A percentile compares a stretch with the other conserved stretches of the same genome.
phyloP scores from a whole-genome alignment of 2,329 filamentous ascomycete genomes.

The Ceratocystis alfenasii region DNA sequence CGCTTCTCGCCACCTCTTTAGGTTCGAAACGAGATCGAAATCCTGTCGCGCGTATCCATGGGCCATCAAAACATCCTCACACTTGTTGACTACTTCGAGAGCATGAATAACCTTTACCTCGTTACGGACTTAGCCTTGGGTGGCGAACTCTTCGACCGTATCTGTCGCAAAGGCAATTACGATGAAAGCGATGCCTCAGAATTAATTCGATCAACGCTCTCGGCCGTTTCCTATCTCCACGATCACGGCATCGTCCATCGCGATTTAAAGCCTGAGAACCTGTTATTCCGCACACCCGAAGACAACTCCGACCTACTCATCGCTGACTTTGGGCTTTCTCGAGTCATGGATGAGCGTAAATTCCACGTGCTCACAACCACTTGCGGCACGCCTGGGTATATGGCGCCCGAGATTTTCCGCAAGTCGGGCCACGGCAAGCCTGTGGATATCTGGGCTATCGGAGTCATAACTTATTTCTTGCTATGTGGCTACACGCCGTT shows the following conservation, averaged over 20 bases:
- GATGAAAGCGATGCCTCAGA: conserved; percentile 95
- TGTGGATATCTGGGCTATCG: conserved; percentile 96
- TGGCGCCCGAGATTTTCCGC: conserved; percentile 99
- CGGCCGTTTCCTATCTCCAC: conserved; percentile 95
- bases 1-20: conserved; percentile 29
- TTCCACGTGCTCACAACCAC: conserved; percentile 97
- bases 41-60: conserved; percentile 97
- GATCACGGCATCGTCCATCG: conserved; percentile 98
- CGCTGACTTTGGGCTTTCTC: conserved; percentile 86
- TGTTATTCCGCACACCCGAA: conserved; percentile 91
- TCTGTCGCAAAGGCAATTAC: conserved; percentile 96
- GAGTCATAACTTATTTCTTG: conserved; percentile 96
- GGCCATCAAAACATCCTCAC: conserved; percentile 97
- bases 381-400: conserved; percentile 94
- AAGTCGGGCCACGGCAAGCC: conserved; percentile 97
- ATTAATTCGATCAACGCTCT: conserved; percentile 85
- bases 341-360: conserved; percentile 98
- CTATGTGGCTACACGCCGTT: conserved; percentile 97
- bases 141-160: conserved; percentile 94
- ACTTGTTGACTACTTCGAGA: conserved; percentile 97
- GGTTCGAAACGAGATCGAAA: conserved; percentile 96
- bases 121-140: conserved; percentile 94
- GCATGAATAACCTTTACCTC: conserved; percentile 98
- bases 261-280: conserved; percentile 93
- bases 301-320: conserved; percentile 96